Percentiles rank a stretch among this genome's conserved stretches.
Conservation (phyloP, 1,284 basidiomycete genomes). For the Trichosporon ovoides region DNA sequence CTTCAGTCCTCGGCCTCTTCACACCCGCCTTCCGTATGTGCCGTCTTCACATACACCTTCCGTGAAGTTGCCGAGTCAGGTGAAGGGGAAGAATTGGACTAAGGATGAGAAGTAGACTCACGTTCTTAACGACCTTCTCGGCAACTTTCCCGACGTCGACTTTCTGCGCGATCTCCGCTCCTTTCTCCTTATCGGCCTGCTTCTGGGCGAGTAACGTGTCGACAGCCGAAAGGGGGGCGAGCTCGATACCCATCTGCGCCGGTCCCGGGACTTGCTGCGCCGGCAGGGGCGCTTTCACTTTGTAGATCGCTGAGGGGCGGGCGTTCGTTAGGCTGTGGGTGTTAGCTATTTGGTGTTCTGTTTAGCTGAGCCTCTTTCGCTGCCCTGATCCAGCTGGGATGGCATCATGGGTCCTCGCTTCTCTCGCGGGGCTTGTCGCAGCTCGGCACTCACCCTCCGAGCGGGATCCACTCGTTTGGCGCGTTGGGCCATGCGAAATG, state of each 20-base stretch:
- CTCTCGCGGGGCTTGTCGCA: too few species aligned
- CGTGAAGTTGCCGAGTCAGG: too few species aligned
- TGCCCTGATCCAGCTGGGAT: not conserved
- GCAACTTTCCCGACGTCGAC: slow-evolving; percentile 44
- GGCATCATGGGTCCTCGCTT: too few species aligned
- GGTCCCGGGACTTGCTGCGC: slow-evolving; percentile 26
- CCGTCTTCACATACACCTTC: too few species aligned
- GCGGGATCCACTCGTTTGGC: slow-evolving; percentile 64
- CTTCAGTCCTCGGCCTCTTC: too few species aligned
- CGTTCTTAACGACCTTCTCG: slow-evolving; percentile 50
- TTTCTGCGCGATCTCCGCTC: slow-evolving; percentile 28
- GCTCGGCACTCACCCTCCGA: slow-evolving; percentile 68
- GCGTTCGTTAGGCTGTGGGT: slow-evolving; percentile 73
- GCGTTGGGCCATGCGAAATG: slow-evolving; percentile 73
- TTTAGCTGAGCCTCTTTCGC: too few species aligned
- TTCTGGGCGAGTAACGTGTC: slow-evolving; percentile 52
- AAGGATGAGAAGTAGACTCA: too few species aligned
- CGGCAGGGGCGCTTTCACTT: slow-evolving; percentile 59
- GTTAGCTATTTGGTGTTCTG: not conserved
- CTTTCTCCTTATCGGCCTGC: slow-evolving; percentile 33
- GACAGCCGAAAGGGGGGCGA: slow-evolving; percentile 53
- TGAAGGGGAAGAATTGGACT: too few species aligned
- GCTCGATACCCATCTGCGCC: slow-evolving; percentile 55
- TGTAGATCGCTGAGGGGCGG: slow-evolving; percentile 87
- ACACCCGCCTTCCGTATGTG: too few species aligned